Evolutionary conservation across 208 protist species (phyloP).

Genomic region (Crithidia acanthocephali): DNA sequence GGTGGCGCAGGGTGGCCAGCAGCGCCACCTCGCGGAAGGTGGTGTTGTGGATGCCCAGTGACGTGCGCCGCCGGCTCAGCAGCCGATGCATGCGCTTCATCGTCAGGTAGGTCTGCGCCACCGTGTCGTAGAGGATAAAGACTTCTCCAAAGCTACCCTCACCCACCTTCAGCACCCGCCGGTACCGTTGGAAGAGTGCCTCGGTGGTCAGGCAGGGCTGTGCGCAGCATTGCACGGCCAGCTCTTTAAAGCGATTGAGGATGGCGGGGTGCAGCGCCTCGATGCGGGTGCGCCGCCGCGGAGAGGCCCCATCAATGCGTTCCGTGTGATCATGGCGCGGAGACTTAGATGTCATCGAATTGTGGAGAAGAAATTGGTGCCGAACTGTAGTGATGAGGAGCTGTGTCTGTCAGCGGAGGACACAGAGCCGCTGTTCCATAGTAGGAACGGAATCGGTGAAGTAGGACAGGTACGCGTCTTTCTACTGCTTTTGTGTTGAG

Average conservation of each 20-base stretch:
- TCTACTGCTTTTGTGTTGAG: too few species aligned
- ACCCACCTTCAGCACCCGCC: constrained; percentile 76
- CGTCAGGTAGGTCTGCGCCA: constrained; percentile 63
- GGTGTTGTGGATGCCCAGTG: constrained; percentile 71
- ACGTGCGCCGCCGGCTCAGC: constrained; percentile 52
- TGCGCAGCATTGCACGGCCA: neutral
- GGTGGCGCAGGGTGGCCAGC: constrained; percentile 70
- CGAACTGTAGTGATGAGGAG: too few species aligned
- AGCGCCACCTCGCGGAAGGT: constrained; percentile 79
- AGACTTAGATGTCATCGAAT: neutral
- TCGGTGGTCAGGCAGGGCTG: constrained; percentile 12
- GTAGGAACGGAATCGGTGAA: too few species aligned
- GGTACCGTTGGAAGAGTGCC: constrained; percentile 58
- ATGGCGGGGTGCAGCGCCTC: constrained; percentile 30
- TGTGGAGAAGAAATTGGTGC: too few species aligned
- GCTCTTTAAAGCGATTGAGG: constrained; percentile 21
- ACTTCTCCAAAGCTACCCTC: constrained; percentile 90
- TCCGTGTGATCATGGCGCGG: neutral
- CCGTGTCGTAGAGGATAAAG: constrained; percentile 84
- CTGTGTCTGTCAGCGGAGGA: too few species aligned
- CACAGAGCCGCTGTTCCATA: too few species aligned
- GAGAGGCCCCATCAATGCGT: neutral
- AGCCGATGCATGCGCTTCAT: constrained; percentile 86
- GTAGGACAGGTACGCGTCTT: too few species aligned
- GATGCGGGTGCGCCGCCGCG: constrained; percentile 19